Base-by-base conservation (phyloP, 768 basidiomycete species). In the Boletus pseudopeckii region DNA sequence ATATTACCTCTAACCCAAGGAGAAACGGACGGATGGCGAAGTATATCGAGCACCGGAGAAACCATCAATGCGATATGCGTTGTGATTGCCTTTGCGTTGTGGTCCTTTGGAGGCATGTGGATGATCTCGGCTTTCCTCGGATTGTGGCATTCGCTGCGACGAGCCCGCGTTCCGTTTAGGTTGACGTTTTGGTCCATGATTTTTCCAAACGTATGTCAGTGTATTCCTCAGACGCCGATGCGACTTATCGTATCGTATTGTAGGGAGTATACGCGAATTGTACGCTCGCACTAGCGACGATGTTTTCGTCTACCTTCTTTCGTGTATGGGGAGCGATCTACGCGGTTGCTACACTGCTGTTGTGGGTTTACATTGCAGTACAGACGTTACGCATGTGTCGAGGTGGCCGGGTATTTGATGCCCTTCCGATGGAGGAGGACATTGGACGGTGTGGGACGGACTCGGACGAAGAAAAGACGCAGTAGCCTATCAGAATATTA, bases 251-350 rank as follows among this genome's bases (percentile, higher is more conserved):
- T 42, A 5, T 10, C 17, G 32, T 9, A 41, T 55, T 17, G 22
- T 46, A 82, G 80, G 80, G 81, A n/a, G 86, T 86, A 0, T 87
- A 85, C 57, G 84, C 85, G 2, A 83, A 82, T 56, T 72, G 84
- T 10, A 86, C 84, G 0, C 75, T 88, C 20, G 70, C 72, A 20
- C 72, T 88, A 0, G 76, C 74, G 5, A 58, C 61, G 17, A 72
- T 73, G 7, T 76, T 87, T 55, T 75, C 82, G 47, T 82, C 82
- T 2, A 30, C 53, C 6, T 80, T 81, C 64, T 80, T 88, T 57
- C 78, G 82, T 4, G 62, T 85, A 13, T 78, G 75, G 67, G 85
- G 86, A 15, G 70, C 82, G 1, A 75, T 81, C 1, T 84, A 83
- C 57, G 76, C 82, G 0, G 69, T 72, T 11, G 71, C 64, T 9